Evolutionary conservation across 805 yeast genomes (phyloP).

Genomic region (Saccharomycopsis amapae): DNA sequence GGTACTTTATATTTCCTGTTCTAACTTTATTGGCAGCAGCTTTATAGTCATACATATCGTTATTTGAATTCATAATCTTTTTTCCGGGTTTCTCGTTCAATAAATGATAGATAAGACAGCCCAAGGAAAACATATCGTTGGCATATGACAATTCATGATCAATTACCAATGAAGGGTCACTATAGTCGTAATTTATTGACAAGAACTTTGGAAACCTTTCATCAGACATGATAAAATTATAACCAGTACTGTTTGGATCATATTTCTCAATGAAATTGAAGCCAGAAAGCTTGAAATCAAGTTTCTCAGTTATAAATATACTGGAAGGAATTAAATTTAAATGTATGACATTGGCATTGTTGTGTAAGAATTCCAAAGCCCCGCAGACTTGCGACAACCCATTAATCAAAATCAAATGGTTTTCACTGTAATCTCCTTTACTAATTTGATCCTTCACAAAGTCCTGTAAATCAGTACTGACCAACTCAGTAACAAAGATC

Average conservation of each 20-base stretch:
- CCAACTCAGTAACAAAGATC: slow-evolving; percentile 78
- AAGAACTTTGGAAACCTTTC: slow-evolving; percentile 71
- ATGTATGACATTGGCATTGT: slow-evolving; percentile 67
- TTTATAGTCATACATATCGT: slow-evolving; percentile 54
- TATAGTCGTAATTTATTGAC: slow-evolving; percentile 61
- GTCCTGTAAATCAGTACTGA: slow-evolving; percentile 47
- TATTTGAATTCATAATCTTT: slow-evolving; percentile 40
- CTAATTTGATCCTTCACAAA: slow-evolving; percentile 30
- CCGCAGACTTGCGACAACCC: slow-evolving; percentile 75
- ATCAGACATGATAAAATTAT: slow-evolving; percentile 59
- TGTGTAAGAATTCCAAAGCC: slow-evolving; percentile 78
- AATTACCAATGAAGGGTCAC: slow-evolving; percentile 78
- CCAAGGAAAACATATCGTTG: slow-evolving; percentile 81
- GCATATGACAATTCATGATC: slow-evolving; percentile 57
- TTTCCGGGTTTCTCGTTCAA: slow-evolving; percentile 36
- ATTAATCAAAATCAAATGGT: slow-evolving; percentile 62
- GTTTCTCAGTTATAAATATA: slow-evolving; percentile 67
- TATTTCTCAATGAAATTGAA: slow-evolving; percentile 43
- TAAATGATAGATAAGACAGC: slow-evolving; percentile 63
- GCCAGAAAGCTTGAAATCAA: slow-evolving; percentile 93
- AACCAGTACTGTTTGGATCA: slow-evolving; percentile 46
- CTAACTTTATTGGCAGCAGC: slow-evolving; percentile 45
- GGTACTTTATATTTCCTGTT: slow-evolving; percentile 35
- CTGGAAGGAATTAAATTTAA: slow-evolving; percentile 72
- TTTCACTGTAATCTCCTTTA: slow-evolving; percentile 36